Evolutionary conservation across 331 rosid genomes (phyloP).

Genomic region (Rhamnella rubrinervis): DNA sequence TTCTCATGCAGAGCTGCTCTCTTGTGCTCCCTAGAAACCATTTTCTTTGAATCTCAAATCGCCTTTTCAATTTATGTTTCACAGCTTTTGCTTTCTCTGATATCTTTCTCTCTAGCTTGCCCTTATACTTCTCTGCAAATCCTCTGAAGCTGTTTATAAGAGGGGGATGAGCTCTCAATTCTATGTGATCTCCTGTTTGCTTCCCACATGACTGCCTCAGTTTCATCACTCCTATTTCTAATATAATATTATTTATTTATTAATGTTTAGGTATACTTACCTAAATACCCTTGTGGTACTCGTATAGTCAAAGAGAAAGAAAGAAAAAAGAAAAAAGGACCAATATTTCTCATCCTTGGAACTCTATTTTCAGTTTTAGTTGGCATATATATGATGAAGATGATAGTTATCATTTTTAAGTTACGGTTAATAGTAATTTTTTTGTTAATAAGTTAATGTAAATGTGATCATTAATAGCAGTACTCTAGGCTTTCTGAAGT

Average conservation of each 20-base stretch:
- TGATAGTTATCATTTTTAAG: no score
- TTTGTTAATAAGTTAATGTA: no score
- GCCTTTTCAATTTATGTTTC: background rate
- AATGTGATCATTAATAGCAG: no score
- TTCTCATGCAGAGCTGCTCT: slow-evolving; percentile 82
- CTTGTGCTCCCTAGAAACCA: slow-evolving; percentile 96
- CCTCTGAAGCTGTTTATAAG: slow-evolving; percentile 53
- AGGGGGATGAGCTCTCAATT: slow-evolving; percentile 62
- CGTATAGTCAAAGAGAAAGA: no score
- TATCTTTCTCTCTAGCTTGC: slow-evolving; percentile 13
- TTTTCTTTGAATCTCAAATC: slow-evolving; percentile 21
- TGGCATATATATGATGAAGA: no score
- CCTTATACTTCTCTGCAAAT: slow-evolving; percentile 26
- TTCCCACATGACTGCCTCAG: slow-evolving; percentile 62
- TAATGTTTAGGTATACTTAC: slow-evolving; percentile 33
- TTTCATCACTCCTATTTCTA: slow-evolving; percentile 31
- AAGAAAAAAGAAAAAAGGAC: no score
- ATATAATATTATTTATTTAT: slow-evolving; percentile 16
- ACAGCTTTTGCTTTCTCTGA: background rate
- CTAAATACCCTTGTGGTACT: slow-evolving; percentile 40
- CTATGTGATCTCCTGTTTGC: slow-evolving; percentile 71
- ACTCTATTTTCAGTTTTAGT: no score
- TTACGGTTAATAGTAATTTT: no score
- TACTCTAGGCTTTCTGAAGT: no score
- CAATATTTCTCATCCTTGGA: no score